Evolutionary conservation across 768 basidiomycete species (phyloP).

Genomic region (Suillus placidus): DNA sequence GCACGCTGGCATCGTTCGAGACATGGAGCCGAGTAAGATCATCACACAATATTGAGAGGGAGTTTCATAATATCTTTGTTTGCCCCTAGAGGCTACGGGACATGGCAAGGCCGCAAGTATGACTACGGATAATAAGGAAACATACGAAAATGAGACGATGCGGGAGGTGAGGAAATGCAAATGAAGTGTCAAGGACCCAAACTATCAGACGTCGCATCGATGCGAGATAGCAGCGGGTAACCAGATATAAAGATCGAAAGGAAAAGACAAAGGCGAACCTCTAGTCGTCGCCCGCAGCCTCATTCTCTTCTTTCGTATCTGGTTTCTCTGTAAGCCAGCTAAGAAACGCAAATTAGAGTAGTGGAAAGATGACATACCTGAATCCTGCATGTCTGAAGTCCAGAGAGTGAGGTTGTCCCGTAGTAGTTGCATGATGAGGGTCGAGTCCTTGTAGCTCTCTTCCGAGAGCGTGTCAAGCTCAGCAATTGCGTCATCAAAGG

Average conservation of each 20-base stretch:
- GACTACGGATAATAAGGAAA: conserved; percentile 40
- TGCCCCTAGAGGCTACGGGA: conserved; percentile 31
- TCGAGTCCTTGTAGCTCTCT: conserved; percentile 99
- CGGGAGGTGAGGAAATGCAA: conserved; percentile 35
- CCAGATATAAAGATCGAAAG: conserved; percentile 23
- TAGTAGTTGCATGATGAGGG: conserved; percentile 94
- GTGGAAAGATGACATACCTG: conserved; percentile 52
- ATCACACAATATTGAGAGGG: background rate
- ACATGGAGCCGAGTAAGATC: background rate
- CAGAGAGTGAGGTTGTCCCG: conserved; percentile 97
- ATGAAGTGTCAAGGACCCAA: conserved; percentile 32
- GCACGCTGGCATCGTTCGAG: background rate
- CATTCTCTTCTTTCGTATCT: conserved; percentile 72
- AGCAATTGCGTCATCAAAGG: conserved; percentile 98
- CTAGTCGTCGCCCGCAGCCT: conserved; percentile 69
- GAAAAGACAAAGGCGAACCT: conserved; percentile 25
- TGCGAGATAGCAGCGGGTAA: conserved; percentile 15
- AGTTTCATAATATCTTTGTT: conserved; percentile 37
- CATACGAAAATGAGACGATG: conserved; percentile 32
- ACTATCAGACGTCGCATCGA: conserved; percentile 17
- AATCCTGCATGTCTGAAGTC: conserved; percentile 98
- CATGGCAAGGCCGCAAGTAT: conserved; percentile 32
- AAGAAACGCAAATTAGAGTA: conserved; percentile 9
- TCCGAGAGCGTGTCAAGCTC: conserved; percentile 98
- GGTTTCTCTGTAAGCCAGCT: conserved; percentile 58